Base-by-base conservation (phyloP, 345 rosid species). In the Chamaenerion angustifolium region DNA sequence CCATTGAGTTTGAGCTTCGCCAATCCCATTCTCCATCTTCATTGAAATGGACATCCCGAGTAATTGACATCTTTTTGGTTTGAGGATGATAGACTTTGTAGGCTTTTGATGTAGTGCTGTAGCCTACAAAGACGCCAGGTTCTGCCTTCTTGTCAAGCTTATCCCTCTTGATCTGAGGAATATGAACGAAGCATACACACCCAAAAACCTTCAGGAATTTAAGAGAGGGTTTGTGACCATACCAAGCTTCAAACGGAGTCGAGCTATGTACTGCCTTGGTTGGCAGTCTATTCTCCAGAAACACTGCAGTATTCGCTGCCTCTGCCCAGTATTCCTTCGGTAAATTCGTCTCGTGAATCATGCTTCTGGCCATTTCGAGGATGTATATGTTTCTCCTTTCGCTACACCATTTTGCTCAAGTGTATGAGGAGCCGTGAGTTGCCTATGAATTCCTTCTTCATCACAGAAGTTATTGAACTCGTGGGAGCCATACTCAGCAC, bases 221-320 rank as follows among this genome's bases (percentile, higher is more conserved):
- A 1, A 42, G 43, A 2, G 49, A 58, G 1, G 62, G 56, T 43
- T 59, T 59, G 15, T 43, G 14, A 9, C 44, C 56, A 51, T 50
- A 51, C 56, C 50, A 59, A 11, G 57, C 56, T 31, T 59, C 18
- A 44, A 51, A 59, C 15, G 63, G 63, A 12, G 44, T 59, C 10
- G 42, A 16, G 23, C 45, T 8, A 8, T 59, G 51, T 15, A 51
- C 23, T 8, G 45, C 56, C 11, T 6, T 59, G 27, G 40, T 59
- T 5, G 31, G 43, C 27, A 59, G 49, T 37, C 56, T 51, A 12
- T 51, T 59, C 11, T 51, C 27, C 0, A 35, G 11, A 35, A 43
- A 59, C 10, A 59, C 14, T 4, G 14, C 16, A 10, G 43, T 42
- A 44, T 31, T 50, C 15, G 8, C 14, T 2, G 10, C 57, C 27